phyloP scores from a whole-genome alignment of 2,329 filamentous ascomycete species.

The Talaromyces sp. region DNA sequence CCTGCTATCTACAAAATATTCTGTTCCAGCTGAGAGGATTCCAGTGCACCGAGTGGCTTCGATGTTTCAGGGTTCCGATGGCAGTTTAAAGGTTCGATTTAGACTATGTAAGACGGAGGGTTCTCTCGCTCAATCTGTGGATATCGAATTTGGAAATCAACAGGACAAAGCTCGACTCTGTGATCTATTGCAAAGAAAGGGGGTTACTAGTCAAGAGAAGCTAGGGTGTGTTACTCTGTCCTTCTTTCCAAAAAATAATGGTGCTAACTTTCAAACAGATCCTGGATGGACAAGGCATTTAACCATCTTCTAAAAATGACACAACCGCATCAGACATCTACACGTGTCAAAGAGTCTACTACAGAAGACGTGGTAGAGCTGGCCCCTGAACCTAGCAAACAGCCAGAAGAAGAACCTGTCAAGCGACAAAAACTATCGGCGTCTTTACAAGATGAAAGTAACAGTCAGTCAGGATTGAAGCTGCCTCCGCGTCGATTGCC shows the following conservation, averaged over 20 bases:
- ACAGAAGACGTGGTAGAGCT: not conserved
- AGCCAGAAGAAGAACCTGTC: constrained; percentile 10
- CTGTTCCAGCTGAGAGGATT: constrained; percentile 8
- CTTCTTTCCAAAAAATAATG: not conserved
- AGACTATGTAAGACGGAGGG: constrained; percentile 18
- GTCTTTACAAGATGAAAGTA: constrained; percentile 20
- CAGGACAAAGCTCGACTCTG: constrained; percentile 19
- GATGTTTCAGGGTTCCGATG: constrained; percentile 15
- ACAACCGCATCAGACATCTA: not conserved
- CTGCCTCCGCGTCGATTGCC: constrained; percentile 9
- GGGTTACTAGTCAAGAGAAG: constrained; percentile 16
- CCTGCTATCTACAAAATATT: not conserved
- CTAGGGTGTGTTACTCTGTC: constrained; percentile 18
- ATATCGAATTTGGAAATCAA: constrained; percentile 23
- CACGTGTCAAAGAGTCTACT: constrained; percentile 13
- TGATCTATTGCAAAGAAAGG: constrained; percentile 10
- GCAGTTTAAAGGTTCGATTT: constrained; percentile 26
- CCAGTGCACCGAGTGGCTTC: constrained; percentile 18
- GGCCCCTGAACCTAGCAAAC: constrained; percentile 4
- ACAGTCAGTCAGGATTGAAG: constrained; percentile 9
- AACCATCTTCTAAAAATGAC: constrained; percentile 12
- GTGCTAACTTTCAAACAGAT: constrained; percentile 18
- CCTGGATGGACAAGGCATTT: constrained; percentile 30
- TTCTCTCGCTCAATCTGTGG: constrained; percentile 13
- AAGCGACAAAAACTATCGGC: constrained; percentile 27